A percentile compares a stretch with the other conserved stretches of the same genome.
These are phyloP conservation scores for Rhynchospora pubera DNA, from an alignment of 176 grass and related monocot species.

Conservation along the genomic window DNA sequence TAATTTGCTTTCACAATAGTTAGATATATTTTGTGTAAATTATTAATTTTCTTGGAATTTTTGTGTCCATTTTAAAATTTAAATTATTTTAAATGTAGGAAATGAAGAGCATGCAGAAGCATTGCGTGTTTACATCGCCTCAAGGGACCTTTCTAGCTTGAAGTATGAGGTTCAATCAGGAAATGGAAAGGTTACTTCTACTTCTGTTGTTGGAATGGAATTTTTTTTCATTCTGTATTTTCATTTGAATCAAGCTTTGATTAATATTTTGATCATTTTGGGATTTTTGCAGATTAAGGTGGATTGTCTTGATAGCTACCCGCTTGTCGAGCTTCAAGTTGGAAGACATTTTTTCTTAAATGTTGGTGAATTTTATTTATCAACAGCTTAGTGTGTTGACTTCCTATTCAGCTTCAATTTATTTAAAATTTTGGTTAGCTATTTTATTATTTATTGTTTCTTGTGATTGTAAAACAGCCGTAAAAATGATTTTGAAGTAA, in stretches of 20 bases:
- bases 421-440: conserved; percentile 11
- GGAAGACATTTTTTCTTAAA: conserved; percentile 77
- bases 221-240: not conserved
- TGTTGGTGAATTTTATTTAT: conserved; percentile 51
- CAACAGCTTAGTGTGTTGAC: conserved; percentile 30
- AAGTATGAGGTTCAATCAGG: conserved; percentile 60
- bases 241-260: not conserved
- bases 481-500: not conserved
- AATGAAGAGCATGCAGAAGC: conserved; percentile 54
- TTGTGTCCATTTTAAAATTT: not conserved
- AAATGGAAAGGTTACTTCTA: conserved; percentile 60
- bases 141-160: conserved; percentile 62
- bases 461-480: not conserved
- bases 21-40: conserved; percentile 1
- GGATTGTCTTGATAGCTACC: conserved; percentile 51
- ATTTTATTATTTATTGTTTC: not conserved
- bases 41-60: not conserved
- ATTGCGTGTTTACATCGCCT: conserved; percentile 52
- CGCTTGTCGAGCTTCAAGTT: conserved; percentile 39
- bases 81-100: conserved; percentile 34
- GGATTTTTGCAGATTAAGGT: conserved; percentile 47
- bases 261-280: not conserved
- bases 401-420: not conserved
- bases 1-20: not conserved
- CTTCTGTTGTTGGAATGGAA: not conserved